Evolutionary conservation across 768 basidiomycete species (phyloP).

Genomic region (Amanita exitialis): DNA sequence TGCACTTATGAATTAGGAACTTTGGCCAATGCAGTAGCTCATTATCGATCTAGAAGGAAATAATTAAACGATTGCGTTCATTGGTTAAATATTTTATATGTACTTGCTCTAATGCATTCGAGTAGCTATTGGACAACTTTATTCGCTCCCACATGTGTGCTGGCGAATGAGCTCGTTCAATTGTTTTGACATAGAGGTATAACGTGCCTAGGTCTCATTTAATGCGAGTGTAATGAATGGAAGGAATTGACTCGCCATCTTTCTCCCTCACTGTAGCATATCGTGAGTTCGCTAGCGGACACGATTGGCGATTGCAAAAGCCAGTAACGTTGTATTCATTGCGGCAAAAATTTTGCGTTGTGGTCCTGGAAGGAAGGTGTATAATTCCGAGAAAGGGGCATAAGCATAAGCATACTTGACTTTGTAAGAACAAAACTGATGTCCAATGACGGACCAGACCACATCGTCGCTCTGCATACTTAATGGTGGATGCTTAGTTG

Average conservation of each 20-base stretch:
- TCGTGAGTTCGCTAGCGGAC: slow-evolving; percentile 94
- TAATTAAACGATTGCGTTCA: neutral
- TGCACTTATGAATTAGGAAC: slow-evolving; percentile 97
- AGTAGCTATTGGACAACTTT: slow-evolving; percentile 87
- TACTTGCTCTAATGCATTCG: slow-evolving; percentile 92
- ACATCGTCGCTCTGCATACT: slow-evolving; percentile 93
- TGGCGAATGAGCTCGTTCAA: slow-evolving; percentile 93
- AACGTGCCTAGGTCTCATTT: slow-evolving; percentile 47
- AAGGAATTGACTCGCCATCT: slow-evolving; percentile 46
- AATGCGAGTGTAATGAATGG: neutral
- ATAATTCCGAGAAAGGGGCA: neutral
- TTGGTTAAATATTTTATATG: slow-evolving; percentile 11
- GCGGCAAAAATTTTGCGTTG: slow-evolving; percentile 95
- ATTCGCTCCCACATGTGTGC: slow-evolving; percentile 98
- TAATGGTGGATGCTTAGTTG: neutral
- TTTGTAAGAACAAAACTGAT: slow-evolving; percentile 98
- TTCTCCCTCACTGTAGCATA: slow-evolving; percentile 98
- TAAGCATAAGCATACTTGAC: slow-evolving; percentile 70
- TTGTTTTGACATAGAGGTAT: slow-evolving; percentile 95
- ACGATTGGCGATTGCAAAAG: slow-evolving; percentile 89
- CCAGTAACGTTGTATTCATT: slow-evolving; percentile 99
- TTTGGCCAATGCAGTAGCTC: slow-evolving; percentile 99
- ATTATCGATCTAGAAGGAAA: slow-evolving; percentile 65
- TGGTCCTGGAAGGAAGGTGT: slow-evolving; percentile 45
- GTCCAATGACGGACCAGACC: slow-evolving; percentile 94